These are phyloP conservation scores for Taphrina deformans DNA, from an alignment of 1,139 yeast species.

Conservation along the genomic window DNA sequence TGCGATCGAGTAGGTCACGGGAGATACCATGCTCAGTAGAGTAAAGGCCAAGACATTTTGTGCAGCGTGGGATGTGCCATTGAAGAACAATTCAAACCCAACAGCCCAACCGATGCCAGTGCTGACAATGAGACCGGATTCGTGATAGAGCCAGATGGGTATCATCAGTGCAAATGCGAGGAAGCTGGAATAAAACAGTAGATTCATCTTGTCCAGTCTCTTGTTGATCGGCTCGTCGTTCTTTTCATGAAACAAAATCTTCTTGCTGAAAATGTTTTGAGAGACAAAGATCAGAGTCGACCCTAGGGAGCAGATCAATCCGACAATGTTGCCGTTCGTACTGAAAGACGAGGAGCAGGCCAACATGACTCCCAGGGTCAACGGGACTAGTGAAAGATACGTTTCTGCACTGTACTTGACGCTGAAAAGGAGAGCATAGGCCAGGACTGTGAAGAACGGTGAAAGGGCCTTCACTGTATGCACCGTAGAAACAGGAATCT, in stretches of 20 bases:
- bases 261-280: slow-evolving; percentile 89
- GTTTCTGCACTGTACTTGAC: slow-evolving; percentile 63
- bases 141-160: slow-evolving; percentile 73
- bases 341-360: slow-evolving; percentile 58
- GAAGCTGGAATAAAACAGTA: slow-evolving; percentile 77
- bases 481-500: slow-evolving; percentile 86
- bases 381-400: slow-evolving; percentile 72
- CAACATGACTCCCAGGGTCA: slow-evolving; percentile 78
- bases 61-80: slow-evolving; percentile 78
- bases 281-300: slow-evolving; percentile 86
- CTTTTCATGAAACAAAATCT: slow-evolving; percentile 58
- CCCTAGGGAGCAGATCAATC: slow-evolving; percentile 70
- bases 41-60: slow-evolving; percentile 90
- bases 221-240: slow-evolving; percentile 47
- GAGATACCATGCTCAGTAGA: slow-evolving; percentile 77
- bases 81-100: slow-evolving; percentile 37
- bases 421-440: slow-evolving; percentile 63
- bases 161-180: slow-evolving; percentile 76
- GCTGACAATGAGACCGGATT: slow-evolving; percentile 47
- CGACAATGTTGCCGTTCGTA: slow-evolving; percentile 54
- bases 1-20: slow-evolving; percentile 90
- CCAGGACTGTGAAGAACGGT: slow-evolving; percentile 82
- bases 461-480: slow-evolving; percentile 89
- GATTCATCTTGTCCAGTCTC: slow-evolving; percentile 71
- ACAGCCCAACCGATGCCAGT: slow-evolving; percentile 31